These are phyloP conservation scores for Globomyces pollinis-pini DNA, from an alignment of 192 early-diverging fungal genomes.

Conservation along the genomic window DNA sequence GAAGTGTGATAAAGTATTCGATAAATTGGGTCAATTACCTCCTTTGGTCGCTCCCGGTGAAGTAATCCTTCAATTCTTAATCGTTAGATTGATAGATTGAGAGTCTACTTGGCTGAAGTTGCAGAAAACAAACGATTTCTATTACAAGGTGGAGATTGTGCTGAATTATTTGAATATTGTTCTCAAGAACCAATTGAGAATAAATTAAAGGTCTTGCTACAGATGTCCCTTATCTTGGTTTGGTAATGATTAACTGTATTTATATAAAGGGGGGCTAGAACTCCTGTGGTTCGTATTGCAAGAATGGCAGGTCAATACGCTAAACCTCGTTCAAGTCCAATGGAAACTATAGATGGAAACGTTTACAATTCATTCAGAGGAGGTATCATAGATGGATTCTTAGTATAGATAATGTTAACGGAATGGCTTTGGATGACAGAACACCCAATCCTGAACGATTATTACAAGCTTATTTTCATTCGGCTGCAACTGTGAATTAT, in stretches of 20 bases:
- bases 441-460: conserved; percentile 91
- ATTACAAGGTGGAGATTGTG: conserved; percentile 98
- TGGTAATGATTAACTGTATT: too few species aligned
- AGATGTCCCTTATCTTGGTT: conserved; percentile 92
- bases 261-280: conserved; percentile 87
- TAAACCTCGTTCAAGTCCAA: conserved; percentile 90
- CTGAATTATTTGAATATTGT: conserved; percentile 98
- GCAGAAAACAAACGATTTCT: conserved; percentile 88
- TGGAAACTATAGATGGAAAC: conserved; percentile 75
- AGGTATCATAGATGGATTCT: conserved; percentile 41
- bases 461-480: conserved; percentile 91
- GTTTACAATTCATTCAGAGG: conserved; percentile 86
- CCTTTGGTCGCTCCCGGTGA: conserved; percentile 83
- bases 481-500: conserved; percentile 93
- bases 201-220: conserved; percentile 92
- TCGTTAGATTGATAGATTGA: conserved; percentile 67
- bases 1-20: conserved; percentile 61
- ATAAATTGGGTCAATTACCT: conserved; percentile 72
- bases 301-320: conserved; percentile 99
- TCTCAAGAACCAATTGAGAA: conserved; percentile 82
- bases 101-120: conserved; percentile 76
- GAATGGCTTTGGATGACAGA: conserved; percentile 76
- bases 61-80: conserved; percentile 32
- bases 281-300: conserved; percentile 90
- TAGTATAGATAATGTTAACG: conserved; percentile 73